Evolutionary conservation across 2,329 filamentous ascomycete species (phyloP).

Genomic region (Sporothrix sp.): DNA sequence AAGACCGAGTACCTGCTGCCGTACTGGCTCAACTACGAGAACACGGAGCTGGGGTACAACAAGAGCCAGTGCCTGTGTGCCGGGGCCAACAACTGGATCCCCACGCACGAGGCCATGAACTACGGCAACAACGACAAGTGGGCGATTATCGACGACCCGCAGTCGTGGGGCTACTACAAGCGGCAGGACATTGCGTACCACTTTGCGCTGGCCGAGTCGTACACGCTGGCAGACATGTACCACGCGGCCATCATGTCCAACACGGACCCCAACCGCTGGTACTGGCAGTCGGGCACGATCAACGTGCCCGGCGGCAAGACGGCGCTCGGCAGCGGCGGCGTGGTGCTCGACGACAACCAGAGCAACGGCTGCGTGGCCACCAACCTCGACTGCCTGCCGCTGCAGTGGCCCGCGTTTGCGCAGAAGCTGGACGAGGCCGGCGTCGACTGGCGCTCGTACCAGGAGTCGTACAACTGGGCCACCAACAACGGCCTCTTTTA

Average conservation of each 20-base stretch:
- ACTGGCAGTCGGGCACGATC: slow-evolving; percentile 32
- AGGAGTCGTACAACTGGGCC: slow-evolving; percentile 39
- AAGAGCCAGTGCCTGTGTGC: slow-evolving; percentile 44
- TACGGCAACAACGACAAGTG: slow-evolving; percentile 40
- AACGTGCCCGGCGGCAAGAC: slow-evolving; percentile 37
- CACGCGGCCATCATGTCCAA: slow-evolving; percentile 36
- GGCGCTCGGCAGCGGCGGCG: slow-evolving; percentile 27
- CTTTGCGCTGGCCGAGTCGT: slow-evolving; percentile 44
- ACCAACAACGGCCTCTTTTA: slow-evolving; percentile 45
- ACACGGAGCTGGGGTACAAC: slow-evolving; percentile 28
- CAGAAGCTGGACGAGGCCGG: slow-evolving; percentile 39
- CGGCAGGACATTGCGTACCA: slow-evolving; percentile 43
- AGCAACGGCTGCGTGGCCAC: slow-evolving; percentile 35
- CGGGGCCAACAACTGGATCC: slow-evolving; percentile 40
- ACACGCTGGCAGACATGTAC: slow-evolving; percentile 45
- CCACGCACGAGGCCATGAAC: slow-evolving; percentile 43
- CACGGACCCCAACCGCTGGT: slow-evolving; percentile 40
- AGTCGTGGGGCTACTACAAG: slow-evolving; percentile 42
- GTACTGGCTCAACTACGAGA: slow-evolving; percentile 43
- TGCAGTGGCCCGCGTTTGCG: slow-evolving; percentile 43
- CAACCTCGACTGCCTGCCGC: slow-evolving; percentile 41
- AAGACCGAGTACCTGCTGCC: slow-evolving; percentile 36
- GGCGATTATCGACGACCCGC: slow-evolving; percentile 39
- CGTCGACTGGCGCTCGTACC: slow-evolving; percentile 41
- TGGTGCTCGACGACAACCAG: slow-evolving; percentile 40